Percentiles rank a stretch among this genome's conserved stretches.
These are phyloP conservation scores for Volvox africanus DNA, from an alignment of 139 green algal species.

Conservation along the genomic window DNA sequence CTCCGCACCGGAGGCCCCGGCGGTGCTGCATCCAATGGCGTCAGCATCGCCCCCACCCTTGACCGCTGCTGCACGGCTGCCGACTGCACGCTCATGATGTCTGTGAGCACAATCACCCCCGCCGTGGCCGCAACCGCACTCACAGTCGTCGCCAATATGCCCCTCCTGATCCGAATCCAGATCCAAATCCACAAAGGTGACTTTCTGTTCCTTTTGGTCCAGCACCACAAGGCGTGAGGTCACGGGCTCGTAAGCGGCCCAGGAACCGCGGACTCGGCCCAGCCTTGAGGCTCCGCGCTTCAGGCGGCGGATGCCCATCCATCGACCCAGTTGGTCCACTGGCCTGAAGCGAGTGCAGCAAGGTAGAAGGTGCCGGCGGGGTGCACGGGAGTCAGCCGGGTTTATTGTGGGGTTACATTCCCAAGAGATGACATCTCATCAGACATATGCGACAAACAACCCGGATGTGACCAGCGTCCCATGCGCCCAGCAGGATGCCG, in stretches of 20 bases:
- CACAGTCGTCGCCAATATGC: neutral
- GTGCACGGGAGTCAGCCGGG: neutral
- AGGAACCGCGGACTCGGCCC: neutral
- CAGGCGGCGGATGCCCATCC: constrained; percentile 22
- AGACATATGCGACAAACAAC: no score
- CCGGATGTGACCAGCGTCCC: no score
- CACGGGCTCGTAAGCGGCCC: neutral
- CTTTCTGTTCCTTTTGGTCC: neutral
- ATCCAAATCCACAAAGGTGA: constrained; percentile 1
- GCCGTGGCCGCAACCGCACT: neutral
- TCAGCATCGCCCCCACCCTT: no score
- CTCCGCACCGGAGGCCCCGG: no score
- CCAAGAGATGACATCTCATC: no score
- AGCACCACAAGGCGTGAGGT: neutral
- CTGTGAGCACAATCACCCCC: neutral
- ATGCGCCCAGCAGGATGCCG: no score
- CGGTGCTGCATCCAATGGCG: no score
- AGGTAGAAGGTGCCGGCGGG: no score
- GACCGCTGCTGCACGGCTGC: no score
- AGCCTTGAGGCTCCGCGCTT: neutral
- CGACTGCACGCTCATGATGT: no score
- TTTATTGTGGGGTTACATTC: neutral
- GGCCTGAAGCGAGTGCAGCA: neutral
- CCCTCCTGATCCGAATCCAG: neutral
- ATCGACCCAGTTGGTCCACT: neutral